phyloP scores from a whole-genome alignment of 1,139 yeast genomes.

The Saccharomyces pastorianus region DNA sequence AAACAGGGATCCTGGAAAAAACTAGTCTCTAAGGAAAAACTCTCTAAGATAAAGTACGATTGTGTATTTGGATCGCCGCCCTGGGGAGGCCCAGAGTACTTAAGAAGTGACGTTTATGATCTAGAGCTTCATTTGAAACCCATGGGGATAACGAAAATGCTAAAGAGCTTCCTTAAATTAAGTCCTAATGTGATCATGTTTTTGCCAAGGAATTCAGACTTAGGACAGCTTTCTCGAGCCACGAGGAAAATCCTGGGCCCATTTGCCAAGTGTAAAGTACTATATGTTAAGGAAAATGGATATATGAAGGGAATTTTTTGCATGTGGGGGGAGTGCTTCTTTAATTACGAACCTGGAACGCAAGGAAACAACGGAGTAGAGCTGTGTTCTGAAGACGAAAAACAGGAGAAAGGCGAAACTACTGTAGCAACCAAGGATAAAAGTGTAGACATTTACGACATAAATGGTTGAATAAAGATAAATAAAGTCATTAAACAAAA shows the following conservation, averaged over 20 bases:
- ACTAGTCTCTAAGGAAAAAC: constrained; percentile 28
- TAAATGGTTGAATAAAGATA: background rate
- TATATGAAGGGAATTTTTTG: constrained; percentile 49
- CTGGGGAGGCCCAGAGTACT: constrained; percentile 92
- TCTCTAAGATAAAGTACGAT: constrained; percentile 40
- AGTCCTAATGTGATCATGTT: constrained; percentile 55
- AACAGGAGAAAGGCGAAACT: background rate
- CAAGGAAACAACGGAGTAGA: background rate
- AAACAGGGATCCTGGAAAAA: constrained; percentile 50
- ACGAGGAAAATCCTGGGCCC: constrained; percentile 43
- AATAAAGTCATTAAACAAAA: background rate
- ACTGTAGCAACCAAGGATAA: background rate
- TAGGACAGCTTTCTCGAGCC: constrained; percentile 46
- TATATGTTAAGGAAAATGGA: constrained; percentile 39
- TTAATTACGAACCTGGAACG: constrained; percentile 11
- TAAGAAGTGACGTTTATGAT: constrained; percentile 40
- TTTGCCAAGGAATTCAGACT: constrained; percentile 64
- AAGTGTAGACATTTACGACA: background rate
- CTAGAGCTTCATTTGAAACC: constrained; percentile 40
- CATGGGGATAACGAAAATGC: constrained; percentile 39
- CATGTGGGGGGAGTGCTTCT: constrained; percentile 45
- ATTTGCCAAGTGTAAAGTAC: constrained; percentile 40
- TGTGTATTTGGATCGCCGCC: constrained; percentile 84
- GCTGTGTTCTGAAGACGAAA: background rate
- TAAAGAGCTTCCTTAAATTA: constrained; percentile 38